phyloP scores from a whole-genome alignment of 2,329 filamentous ascomycete species.

The Fusarium sp. region DNA sequence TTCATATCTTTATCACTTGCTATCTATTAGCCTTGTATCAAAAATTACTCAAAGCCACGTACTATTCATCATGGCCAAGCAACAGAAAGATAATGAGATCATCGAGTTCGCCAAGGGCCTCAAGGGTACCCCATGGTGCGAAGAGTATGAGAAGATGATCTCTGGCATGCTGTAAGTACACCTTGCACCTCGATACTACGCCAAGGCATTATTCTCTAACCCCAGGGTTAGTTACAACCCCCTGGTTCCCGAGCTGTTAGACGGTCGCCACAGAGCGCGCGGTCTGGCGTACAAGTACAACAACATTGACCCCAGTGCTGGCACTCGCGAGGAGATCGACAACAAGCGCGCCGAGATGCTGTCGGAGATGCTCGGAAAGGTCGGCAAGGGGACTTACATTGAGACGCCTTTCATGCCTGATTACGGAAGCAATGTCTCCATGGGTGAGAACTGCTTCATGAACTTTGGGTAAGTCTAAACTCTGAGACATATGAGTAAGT shows the following conservation, averaged over 20 bases:
- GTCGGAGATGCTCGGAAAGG: constrained; percentile 26
- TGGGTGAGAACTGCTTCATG: constrained; percentile 71
- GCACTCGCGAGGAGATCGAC: constrained; percentile 15
- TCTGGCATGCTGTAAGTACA: constrained; percentile 40
- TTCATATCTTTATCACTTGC: not conserved
- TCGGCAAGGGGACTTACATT: constrained; percentile 58
- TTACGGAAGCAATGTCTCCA: constrained; percentile 72
- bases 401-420: constrained; percentile 71
- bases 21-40: fast-evolving
- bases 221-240: constrained; percentile 32
- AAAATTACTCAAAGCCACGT: not conserved
- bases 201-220: not conserved
- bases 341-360: constrained; percentile 18
- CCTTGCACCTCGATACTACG: fast-evolving
- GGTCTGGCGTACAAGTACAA: constrained; percentile 36
- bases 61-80: constrained; percentile 29
- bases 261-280: constrained; percentile 37
- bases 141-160: constrained; percentile 43
- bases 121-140: constrained; percentile 34
- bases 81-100: constrained; percentile 29
- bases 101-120: constrained; percentile 37
- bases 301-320: constrained; percentile 37
- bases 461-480: constrained; percentile 53
- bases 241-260: constrained; percentile 18
- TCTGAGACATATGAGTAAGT: no score